These are phyloP conservation scores for Trichothecium roseum DNA, from an alignment of 2,329 filamentous ascomycete genomes.

Conservation along the genomic window DNA sequence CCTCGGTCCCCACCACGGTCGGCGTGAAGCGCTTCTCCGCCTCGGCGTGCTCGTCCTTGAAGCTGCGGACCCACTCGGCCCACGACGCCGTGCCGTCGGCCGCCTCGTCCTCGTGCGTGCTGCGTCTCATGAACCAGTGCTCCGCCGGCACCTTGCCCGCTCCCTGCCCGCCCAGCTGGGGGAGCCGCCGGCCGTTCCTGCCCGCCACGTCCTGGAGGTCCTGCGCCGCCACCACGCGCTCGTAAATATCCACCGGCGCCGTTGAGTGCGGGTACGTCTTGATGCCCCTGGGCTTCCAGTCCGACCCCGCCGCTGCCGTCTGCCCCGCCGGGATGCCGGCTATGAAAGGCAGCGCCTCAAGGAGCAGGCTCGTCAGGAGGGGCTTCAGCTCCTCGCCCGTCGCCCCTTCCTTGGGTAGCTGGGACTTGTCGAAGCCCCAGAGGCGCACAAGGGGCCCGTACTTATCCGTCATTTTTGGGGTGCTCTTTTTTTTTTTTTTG, in stretches of 20 bases:
- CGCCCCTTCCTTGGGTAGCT: conserved; percentile 33
- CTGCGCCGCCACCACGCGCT: conserved; percentile 34
- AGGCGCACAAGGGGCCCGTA: conserved; percentile 41
- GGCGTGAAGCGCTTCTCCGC: conserved; percentile 30
- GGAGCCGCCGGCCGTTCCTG: conserved; percentile 17
- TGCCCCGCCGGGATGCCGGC: conserved; percentile 36
- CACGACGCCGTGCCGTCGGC: conserved; percentile 46
- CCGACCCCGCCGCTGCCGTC: conserved; percentile 9
- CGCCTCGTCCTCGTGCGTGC: conserved; percentile 45
- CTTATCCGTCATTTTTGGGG: conserved; percentile 10
- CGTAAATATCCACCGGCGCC: conserved; percentile 41
- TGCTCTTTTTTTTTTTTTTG: too few relatives aligned
- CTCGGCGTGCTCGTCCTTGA: conserved; percentile 39
- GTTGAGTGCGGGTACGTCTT: conserved; percentile 39
- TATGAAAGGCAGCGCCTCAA: conserved; percentile 51
- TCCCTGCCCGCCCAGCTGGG: conserved; percentile 10
- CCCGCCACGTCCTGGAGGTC: conserved; percentile 28
- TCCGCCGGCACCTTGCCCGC: conserved; percentile 25
- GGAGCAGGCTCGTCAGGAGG: conserved; percentile 42
- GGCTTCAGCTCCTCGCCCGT: conserved; percentile 31
- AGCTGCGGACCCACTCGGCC: conserved; percentile 49
- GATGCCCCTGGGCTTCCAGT: conserved; percentile 39
- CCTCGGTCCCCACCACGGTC: conserved; percentile 20
- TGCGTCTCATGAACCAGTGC: conserved; percentile 55
- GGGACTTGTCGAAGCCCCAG: conserved; percentile 36